Evolutionary conservation across 371 early-diverging fungal genomes (phyloP), one percentile per base, ranked within the genome.

Genomic region (Choanephora cucurbitarum): DNA sequence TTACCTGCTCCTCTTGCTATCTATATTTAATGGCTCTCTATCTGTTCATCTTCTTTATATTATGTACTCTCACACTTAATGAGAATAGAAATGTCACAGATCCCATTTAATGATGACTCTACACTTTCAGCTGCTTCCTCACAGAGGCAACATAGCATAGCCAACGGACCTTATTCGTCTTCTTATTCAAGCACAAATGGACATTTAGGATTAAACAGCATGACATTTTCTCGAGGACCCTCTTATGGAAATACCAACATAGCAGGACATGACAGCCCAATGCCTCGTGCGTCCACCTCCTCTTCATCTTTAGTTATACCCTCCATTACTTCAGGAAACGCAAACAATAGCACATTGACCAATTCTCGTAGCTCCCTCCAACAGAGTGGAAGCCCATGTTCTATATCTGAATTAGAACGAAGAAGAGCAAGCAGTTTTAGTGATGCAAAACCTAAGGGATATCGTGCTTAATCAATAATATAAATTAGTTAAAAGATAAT

Each of bases 261-360:
- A 7, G 7, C 63, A 21, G 71, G 71, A 1, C 46, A 58, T 53
- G 77, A 77, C 44, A 69, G 70, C 5, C 77, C 73, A 34, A 55
- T 69, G 3, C 77, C 73, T n/a, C 71, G 73, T 39, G 72, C 77
- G 15, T 77, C 77, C 7, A 77, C 77, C 1, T 73, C 77, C 5
- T 76, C 77, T 0, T 77, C 77, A 14, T 73, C 77, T 4, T 45
- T 62, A 1, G 23, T 65, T 32, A 52, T 67, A 49, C 60, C 67
- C 34, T 50, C 56, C 5, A 46, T 45, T n/a, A 44, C 53, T 17
- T 50, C 48, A 18, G 43, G 17, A 28, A 28, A 28, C 5, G 14
- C 13, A 5, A 19, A 42, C 6, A 39, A 19, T 11, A n/a, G 19
- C 17, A 44, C 37, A 17, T 54, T 57, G 17, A 54, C 69, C 9